Percentiles rank a stretch among this genome's conserved stretches.
Conservation (phyloP, 2,329 filamentous ascomycete species). For the Fusarium agapanthi region DNA sequence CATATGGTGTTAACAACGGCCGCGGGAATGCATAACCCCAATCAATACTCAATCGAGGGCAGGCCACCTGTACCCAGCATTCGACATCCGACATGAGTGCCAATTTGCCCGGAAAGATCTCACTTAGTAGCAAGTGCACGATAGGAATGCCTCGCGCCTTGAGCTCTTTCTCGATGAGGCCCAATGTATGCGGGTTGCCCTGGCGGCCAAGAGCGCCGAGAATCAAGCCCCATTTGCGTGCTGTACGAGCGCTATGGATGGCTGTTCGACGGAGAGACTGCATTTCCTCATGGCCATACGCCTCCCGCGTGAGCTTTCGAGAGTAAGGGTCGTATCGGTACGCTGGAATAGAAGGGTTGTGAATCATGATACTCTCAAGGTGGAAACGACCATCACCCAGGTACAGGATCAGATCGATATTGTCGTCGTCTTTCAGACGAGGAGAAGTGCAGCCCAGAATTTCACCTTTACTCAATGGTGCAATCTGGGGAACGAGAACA, state of each 20-base stretch:
- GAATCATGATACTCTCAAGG: constrained; percentile 98
- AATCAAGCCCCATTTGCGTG: constrained; percentile 93
- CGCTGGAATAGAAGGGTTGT: constrained; percentile 89
- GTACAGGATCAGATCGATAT: constrained; percentile 83
- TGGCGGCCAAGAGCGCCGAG: constrained; percentile 91
- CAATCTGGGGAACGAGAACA: constrained; percentile 89
- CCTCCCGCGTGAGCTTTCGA: constrained; percentile 87
- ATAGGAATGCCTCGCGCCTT: constrained; percentile 77
- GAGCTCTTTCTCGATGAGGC: constrained; percentile 82
- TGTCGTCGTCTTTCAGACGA: constrained; percentile 64
- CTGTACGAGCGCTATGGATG: constrained; percentile 77
- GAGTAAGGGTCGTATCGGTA: constrained; percentile 98
- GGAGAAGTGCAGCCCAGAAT: constrained; percentile 98
- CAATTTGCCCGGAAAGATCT: constrained; percentile 96
- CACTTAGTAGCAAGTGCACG: constrained; percentile 86
- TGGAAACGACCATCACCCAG: constrained; percentile 94
- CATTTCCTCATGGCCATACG: constrained; percentile 92
- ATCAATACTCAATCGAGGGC: constrained; percentile 95
- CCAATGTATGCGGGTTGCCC: constrained; percentile 93
- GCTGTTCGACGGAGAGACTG: constrained; percentile 80
- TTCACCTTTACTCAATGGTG: constrained; percentile 91
- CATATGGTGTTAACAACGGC: constrained; percentile 91
- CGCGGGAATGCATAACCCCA: constrained; percentile 97
- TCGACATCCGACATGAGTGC: constrained; percentile 94
- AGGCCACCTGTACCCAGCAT: constrained; percentile 98